Base-by-base conservation (phyloP, 352 stramenopile species). In the Phytophthora macrochlamydospora region DNA sequence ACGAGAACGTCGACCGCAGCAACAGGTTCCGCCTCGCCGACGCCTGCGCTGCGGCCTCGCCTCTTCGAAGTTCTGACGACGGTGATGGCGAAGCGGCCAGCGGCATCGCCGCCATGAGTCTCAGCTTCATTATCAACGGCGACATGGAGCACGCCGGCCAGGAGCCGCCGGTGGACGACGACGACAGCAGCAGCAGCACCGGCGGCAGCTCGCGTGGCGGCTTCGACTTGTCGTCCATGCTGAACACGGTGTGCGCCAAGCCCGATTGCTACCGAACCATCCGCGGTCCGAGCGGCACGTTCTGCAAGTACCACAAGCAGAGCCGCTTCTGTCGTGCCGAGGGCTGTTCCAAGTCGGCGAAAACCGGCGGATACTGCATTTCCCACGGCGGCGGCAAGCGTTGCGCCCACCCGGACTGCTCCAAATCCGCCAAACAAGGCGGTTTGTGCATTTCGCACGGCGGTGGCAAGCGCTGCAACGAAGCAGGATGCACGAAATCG, bases 221-320 rank as follows among this genome's bases (percentile, higher is more conserved):
- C 31, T 81, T 89, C 51, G 80, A 87, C 30, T 71, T 90, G 45
- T 87, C 69, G 37, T 73, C 81, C 48, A 90, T 92, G 67, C 78
- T 93, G 64, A 93, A 92, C 67, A 91, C 78, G 7, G 82, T 92
- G 46, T 93, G 85, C 54, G 81, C 83, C 61, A 94, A 93, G 67
- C 68, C 70, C 8, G 81, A 91, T 58, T 93, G 85, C 73, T 87
- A 90, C 60, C 83, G 83, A n/a, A 89, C 83, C 59, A 89, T 91
- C 57, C 79, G 81, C 28, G 78, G 85, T 2, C 78, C 83, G 13
- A 75, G 48, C 42, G 85, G 85, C 42, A 83, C 83, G 56, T 92
- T 91, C 71, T 93, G 83, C 79, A 91, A 93, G 77, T 91, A 91
- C 59, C 83, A 92, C 78, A 93, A 93, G 75, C 83, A 90, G 55